phyloP scores from a whole-genome alignment of 495 filamentous ascomycete genomes.

The Daldinia loculata region DNA sequence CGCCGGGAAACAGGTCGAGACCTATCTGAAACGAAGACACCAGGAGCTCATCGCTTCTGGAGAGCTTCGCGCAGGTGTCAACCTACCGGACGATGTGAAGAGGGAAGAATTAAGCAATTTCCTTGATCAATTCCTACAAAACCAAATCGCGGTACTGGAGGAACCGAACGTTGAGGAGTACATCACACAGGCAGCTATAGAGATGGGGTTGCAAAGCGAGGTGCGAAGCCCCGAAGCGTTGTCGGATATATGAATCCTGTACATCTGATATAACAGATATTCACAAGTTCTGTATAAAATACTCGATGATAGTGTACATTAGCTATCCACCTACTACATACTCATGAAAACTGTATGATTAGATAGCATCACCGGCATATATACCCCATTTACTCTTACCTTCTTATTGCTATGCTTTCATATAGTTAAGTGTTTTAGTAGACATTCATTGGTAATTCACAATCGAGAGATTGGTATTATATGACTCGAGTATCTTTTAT shows the following conservation, averaged over 20 bases:
- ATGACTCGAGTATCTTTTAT: no score
- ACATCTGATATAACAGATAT: not conserved
- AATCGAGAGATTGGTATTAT: not conserved
- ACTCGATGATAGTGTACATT: not conserved
- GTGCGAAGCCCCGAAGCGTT: slow-evolving; percentile 1
- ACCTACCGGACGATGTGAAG: slow-evolving; percentile 31
- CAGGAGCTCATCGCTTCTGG: slow-evolving; percentile 31
- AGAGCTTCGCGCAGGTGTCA: slow-evolving; percentile 14
- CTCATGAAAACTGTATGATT: not conserved
- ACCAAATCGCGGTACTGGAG: slow-evolving; percentile 42
- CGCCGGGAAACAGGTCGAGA: slow-evolving; percentile 46
- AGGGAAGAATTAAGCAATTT: slow-evolving; percentile 39
- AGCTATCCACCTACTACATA: not conserved
- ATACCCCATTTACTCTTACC: slow-evolving; percentile 13
- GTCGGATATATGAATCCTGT: slow-evolving; percentile 1
- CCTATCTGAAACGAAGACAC: slow-evolving; percentile 33
- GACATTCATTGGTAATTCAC: not conserved
- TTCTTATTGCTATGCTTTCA: not conserved
- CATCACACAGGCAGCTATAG: slow-evolving; percentile 56
- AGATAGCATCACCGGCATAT: not conserved
- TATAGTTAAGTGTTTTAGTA: not conserved
- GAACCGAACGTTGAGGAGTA: slow-evolving; percentile 50
- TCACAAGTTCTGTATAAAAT: not conserved
- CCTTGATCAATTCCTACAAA: slow-evolving; percentile 37
- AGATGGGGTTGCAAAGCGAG: slow-evolving; percentile 61